phyloP scores from a whole-genome alignment of 805 yeast species.

The Candida nonsorbophila region DNA sequence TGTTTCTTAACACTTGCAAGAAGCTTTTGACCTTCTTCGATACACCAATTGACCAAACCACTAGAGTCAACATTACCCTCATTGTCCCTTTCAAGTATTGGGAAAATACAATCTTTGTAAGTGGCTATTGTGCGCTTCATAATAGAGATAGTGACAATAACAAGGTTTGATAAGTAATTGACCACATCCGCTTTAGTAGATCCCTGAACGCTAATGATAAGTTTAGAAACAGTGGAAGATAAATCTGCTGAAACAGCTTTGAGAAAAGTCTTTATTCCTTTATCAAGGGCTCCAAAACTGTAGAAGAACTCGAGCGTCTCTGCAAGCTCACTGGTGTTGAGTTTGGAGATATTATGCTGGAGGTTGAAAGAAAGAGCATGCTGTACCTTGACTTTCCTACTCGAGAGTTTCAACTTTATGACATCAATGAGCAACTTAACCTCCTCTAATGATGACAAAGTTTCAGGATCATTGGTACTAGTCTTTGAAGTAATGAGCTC shows the following conservation, averaged over 20 bases:
- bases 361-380: conserved; percentile 33
- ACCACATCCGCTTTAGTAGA: conserved; percentile 39
- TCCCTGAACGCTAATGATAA: conserved; percentile 36
- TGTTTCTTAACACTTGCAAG: conserved; percentile 60
- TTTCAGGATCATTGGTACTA: conserved; percentile 6
- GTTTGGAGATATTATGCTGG: conserved; percentile 24
- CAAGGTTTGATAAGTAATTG: conserved; percentile 34
- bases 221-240: conserved; percentile 23
- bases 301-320: conserved; percentile 31
- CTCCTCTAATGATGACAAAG: conserved; percentile 14
- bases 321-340: conserved; percentile 24
- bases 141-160: conserved; percentile 32
- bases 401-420: conserved; percentile 33
- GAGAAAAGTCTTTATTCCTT: conserved; percentile 29
- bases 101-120: conserved; percentile 47
- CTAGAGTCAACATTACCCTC: conserved; percentile 42
- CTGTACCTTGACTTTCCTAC: conserved; percentile 31
- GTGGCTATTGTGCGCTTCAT: conserved; percentile 53
- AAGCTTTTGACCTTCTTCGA: conserved; percentile 56
- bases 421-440: conserved; percentile 32
- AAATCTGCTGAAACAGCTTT: conserved; percentile 29
- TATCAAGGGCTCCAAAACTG: conserved; percentile 28
- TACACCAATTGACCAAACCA: conserved; percentile 72
- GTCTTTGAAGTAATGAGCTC: conserved; percentile 17
- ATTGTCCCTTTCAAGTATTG: conserved; percentile 25